Percentiles rank a stretch among this genome's conserved stretches.
These are phyloP conservation scores for Scheffersomyces quercinus DNA, from an alignment of 1,139 yeast genomes.

Conservation along the genomic window DNA sequence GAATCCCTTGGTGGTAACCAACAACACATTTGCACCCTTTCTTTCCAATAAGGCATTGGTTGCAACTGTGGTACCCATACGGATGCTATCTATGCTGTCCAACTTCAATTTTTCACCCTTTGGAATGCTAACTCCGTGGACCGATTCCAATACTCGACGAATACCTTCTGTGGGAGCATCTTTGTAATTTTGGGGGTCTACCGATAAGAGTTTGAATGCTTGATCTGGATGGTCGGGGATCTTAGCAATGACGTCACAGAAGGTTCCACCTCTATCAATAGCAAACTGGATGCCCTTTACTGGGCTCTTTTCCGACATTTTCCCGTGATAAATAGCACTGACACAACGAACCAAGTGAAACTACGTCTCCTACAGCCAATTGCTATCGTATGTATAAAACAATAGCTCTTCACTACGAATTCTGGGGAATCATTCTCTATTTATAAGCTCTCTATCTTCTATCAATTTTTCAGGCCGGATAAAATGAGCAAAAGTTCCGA, in stretches of 20 bases:
- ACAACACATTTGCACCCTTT: conserved; percentile 52
- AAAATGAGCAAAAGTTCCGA: too few relatives aligned
- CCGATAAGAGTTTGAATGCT: conserved; percentile 71
- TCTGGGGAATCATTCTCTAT: background rate
- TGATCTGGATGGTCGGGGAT: conserved; percentile 39
- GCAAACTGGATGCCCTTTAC: conserved; percentile 18
- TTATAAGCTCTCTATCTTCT: too few relatives aligned
- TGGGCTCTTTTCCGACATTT: background rate
- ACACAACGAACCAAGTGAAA: too few relatives aligned
- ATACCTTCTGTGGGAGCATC: conserved; percentile 95
- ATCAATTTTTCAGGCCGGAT: too few relatives aligned
- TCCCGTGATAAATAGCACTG: background rate
- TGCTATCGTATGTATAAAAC: background rate
- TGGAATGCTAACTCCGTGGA: conserved; percentile 52
- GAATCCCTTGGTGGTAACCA: conserved; percentile 54
- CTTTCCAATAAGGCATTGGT: conserved; percentile 29
- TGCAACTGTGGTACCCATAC: conserved; percentile 26
- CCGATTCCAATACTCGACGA: conserved; percentile 67
- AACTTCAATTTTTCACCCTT: conserved; percentile 26
- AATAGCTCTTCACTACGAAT: background rate
- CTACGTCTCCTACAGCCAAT: background rate
- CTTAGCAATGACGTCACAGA: conserved; percentile 75
- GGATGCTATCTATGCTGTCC: conserved; percentile 16
- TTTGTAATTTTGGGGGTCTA: conserved; percentile 78
- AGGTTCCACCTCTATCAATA: conserved; percentile 77